Evolutionary conservation across 2,329 filamentous ascomycete genomes (phyloP).

Genomic region (Claviceps sorghi): DNA sequence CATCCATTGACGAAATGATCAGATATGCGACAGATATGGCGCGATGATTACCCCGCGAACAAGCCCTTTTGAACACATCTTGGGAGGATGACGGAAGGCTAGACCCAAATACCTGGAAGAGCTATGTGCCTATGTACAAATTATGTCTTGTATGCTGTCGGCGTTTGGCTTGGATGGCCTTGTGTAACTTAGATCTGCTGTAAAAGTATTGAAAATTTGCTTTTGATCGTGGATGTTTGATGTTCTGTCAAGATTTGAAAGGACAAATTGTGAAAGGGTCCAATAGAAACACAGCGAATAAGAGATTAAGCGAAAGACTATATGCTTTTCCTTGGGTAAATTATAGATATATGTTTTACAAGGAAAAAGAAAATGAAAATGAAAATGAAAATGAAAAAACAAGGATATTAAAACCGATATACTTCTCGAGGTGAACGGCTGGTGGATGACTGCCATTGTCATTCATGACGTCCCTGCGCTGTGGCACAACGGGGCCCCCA

Average conservation of each 20-base stretch:
- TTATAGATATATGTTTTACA: no score
- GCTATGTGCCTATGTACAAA: conserved; percentile 15
- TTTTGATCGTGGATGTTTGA: neutral
- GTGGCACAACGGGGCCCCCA: neutral
- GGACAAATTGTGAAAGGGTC: neutral
- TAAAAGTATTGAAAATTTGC: conserved; percentile 1
- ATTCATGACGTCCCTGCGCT: neutral
- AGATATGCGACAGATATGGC: conserved; percentile 35
- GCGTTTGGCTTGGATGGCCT: conserved; percentile 19
- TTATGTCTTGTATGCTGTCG: conserved; percentile 18
- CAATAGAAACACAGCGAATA: neutral
- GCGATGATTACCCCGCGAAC: conserved; percentile 22
- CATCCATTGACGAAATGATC: neutral
- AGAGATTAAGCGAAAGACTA: neutral
- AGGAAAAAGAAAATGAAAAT: neutral
- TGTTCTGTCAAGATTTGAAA: neutral
- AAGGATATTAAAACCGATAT: neutral
- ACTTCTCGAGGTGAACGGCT: neutral
- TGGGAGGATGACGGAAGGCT: conserved; percentile 5
- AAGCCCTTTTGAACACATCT: conserved; percentile 16
- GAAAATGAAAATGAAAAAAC: neutral
- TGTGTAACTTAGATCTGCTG: conserved; percentile 15
- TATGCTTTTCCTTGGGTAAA: neutral
- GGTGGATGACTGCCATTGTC: neutral
- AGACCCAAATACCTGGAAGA: conserved; percentile 13